Evolutionary conservation across 371 early-diverging fungal species (phyloP).

Genomic region (Mucor racemosus): DNA sequence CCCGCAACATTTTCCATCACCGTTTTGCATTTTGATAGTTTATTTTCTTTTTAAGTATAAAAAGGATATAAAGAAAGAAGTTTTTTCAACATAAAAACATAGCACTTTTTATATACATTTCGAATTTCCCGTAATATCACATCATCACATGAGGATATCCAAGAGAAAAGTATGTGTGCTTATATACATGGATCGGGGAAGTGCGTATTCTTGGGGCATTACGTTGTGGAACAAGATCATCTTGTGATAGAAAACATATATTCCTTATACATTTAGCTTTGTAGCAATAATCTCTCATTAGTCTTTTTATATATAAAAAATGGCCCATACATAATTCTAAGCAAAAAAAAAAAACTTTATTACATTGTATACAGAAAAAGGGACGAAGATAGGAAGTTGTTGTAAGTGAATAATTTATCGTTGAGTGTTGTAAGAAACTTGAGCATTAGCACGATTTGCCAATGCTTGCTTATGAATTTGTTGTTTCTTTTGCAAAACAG

Average conservation of each 20-base stretch:
- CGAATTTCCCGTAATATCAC: background rate
- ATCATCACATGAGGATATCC: background rate
- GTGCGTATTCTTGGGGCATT: background rate
- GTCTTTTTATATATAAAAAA: too few species aligned
- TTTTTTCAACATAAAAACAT: conserved; percentile 44
- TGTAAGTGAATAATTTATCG: conserved; percentile 18
- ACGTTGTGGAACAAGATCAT: conserved; percentile 6
- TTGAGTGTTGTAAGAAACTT: conserved; percentile 55
- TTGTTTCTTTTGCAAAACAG: conserved; percentile 67
- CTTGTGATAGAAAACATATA: background rate
- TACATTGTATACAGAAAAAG: conserved; percentile 1
- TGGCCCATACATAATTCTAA: background rate
- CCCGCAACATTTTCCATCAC: conserved; percentile 39
- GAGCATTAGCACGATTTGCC: conserved; percentile 83
- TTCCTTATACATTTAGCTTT: too few species aligned
- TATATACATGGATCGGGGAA: conserved; percentile 11
- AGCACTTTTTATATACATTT: conserved; percentile 13
- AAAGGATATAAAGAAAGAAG: conserved; percentile 61
- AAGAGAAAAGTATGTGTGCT: background rate
- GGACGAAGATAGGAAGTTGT: background rate
- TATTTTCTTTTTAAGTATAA: conserved; percentile 29
- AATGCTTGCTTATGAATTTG: conserved; percentile 75
- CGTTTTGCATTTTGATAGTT: conserved; percentile 32
- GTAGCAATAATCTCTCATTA: conserved; percentile 8
- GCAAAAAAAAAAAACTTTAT: conserved; percentile 13